These are phyloP conservation scores for Camptophora hylomeconis DNA, from an alignment of 2,329 filamentous ascomycete genomes.

Conservation along the genomic window DNA sequence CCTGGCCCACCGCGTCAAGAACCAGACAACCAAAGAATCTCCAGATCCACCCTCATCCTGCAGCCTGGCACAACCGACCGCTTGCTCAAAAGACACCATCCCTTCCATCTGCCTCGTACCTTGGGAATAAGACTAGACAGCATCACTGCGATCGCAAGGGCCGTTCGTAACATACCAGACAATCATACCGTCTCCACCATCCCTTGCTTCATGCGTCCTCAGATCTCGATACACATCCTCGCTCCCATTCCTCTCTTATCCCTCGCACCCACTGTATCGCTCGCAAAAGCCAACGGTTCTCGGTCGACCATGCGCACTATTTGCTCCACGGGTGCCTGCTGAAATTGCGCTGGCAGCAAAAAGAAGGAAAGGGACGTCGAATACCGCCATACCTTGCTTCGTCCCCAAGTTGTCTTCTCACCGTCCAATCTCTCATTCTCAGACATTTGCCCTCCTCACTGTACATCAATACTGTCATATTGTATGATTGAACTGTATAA, in stretches of 20 bases:
- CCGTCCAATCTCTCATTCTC: slow-evolving; percentile 14
- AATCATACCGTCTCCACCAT: too few relatives aligned
- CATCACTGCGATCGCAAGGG: too few relatives aligned
- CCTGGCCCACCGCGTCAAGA: too few relatives aligned
- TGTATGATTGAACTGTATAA: slow-evolving; percentile 1
- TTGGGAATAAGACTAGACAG: too few relatives aligned
- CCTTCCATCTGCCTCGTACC: too few relatives aligned
- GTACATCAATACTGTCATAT: slow-evolving; percentile 10
- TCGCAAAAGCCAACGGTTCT: slow-evolving; percentile 10
- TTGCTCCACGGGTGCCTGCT: slow-evolving; percentile 22
- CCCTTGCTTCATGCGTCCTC: slow-evolving; percentile 18
- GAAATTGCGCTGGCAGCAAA: slow-evolving; percentile 18
- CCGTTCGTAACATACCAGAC: too few relatives aligned
- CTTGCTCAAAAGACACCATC: too few relatives aligned
- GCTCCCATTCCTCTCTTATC: slow-evolving; percentile 14
- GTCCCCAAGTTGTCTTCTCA: slow-evolving; percentile 9
- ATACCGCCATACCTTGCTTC: slow-evolving; percentile 15
- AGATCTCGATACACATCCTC: slow-evolving; percentile 13
- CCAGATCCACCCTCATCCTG: too few relatives aligned
- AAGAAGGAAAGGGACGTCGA: slow-evolving; percentile 19
- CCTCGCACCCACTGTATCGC: slow-evolving; percentile 7
- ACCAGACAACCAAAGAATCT: too few relatives aligned
- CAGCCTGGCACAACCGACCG: too few relatives aligned
- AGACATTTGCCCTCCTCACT: slow-evolving; percentile 12
- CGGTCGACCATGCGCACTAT: slow-evolving; percentile 14